Conservation (phyloP, 2,329 filamentous ascomycete genomes). For the Cadophora luteo-olivacea region DNA sequence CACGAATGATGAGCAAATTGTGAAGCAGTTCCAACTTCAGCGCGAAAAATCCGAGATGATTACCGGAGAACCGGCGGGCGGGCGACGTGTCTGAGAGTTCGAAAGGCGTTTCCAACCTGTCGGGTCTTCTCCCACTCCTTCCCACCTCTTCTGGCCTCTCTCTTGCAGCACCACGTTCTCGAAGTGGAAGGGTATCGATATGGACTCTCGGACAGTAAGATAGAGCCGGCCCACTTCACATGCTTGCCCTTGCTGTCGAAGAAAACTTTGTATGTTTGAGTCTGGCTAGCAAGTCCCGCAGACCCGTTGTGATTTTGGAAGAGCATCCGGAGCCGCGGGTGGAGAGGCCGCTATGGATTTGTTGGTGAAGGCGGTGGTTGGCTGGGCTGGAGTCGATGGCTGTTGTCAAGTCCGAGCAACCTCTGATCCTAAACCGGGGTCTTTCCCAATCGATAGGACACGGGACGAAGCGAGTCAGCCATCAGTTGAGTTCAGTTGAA, state of each 20-base stretch:
- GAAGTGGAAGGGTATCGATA: constrained; percentile 18
- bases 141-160: constrained; percentile 15
- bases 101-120: constrained; percentile 20
- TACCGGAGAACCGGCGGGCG: constrained; percentile 16
- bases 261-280: constrained; percentile 15
- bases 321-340: constrained; percentile 28
- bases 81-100: constrained; percentile 15
- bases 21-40: constrained; percentile 3
- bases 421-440: constrained; percentile 7
- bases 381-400: constrained; percentile 2
- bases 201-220: constrained; percentile 16
- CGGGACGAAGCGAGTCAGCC: constrained; percentile 35
- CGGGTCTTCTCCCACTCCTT: constrained; percentile 22
- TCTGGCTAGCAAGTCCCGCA: constrained; percentile 24
- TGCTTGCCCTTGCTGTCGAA: background rate
- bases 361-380: constrained; percentile 12
- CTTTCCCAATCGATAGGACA: constrained; percentile 33
- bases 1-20: constrained; percentile 1
- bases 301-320: constrained; percentile 25
- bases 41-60: constrained; percentile 10
- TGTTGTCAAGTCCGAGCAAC: constrained; percentile 17
- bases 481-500: constrained; percentile 24
- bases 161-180: constrained; percentile 18
- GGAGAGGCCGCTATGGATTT: constrained; percentile 21
- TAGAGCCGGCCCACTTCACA: constrained; percentile 19